Percentiles rank a stretch among this genome's conserved stretches.
Evolutionary conservation across 352 stramenopile species (phyloP).

Genomic region (Globisporangium spiculum): DNA sequence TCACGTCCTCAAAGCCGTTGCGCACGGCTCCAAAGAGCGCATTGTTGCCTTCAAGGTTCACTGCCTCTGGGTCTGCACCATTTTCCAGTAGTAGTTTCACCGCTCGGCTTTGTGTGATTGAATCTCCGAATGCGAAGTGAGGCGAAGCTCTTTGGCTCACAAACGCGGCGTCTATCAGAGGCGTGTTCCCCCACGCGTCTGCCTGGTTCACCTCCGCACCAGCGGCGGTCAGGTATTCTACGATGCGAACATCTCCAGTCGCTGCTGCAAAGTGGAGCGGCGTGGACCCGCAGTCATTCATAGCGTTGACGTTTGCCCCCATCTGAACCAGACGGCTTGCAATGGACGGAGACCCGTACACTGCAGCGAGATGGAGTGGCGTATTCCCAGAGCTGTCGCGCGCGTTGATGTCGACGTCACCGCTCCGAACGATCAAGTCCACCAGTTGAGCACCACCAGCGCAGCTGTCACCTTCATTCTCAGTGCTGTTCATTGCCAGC

Average conservation of each 20-base stretch:
- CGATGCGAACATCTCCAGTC: constrained; percentile 28
- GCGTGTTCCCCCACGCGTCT: constrained; percentile 32
- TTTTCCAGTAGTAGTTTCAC: too few relatives aligned
- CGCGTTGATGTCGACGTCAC: constrained; percentile 19
- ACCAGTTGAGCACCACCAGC: background rate
- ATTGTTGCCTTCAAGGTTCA: constrained; percentile 19
- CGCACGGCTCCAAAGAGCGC: constrained; percentile 26
- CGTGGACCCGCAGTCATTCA: constrained; percentile 25
- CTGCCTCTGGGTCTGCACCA: constrained; percentile 6
- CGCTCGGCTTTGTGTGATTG: too few relatives aligned
- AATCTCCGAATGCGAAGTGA: too few relatives aligned
- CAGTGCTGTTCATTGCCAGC: constrained; percentile 7
- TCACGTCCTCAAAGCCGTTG: constrained; percentile 20
- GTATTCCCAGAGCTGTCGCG: constrained; percentile 34
- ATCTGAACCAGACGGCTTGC: constrained; percentile 18
- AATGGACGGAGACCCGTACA: constrained; percentile 27
- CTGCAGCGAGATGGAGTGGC: constrained; percentile 34
- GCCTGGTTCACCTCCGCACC: constrained; percentile 28
- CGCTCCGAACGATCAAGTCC: constrained; percentile 4
- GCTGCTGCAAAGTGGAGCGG: constrained; percentile 35
- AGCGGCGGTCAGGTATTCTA: constrained; percentile 24
- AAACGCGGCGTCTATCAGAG: too few relatives aligned
- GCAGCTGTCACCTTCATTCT: background rate
- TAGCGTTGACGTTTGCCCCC: constrained; percentile 27
- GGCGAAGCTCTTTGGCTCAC: too few relatives aligned